phyloP scores from a whole-genome alignment of 2,329 filamentous ascomycete genomes.

The Diplodia seriata region DNA sequence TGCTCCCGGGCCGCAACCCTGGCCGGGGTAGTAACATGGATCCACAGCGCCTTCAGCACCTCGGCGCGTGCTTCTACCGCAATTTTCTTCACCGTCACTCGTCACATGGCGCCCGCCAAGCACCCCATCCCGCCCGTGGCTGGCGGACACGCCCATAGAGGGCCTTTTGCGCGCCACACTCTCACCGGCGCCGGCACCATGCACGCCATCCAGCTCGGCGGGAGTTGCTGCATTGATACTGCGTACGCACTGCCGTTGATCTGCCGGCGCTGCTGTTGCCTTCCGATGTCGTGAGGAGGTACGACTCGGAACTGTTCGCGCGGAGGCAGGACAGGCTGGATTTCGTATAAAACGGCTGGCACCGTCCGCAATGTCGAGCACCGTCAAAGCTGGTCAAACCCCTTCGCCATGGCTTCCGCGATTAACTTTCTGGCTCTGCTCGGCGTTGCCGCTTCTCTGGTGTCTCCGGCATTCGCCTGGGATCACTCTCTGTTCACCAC shows the following conservation, averaged over 20 bases:
- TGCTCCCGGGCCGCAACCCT: constrained; percentile 8
- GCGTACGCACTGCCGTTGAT: constrained; percentile 10
- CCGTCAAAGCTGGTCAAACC: constrained; percentile 18
- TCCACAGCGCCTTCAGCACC: constrained; percentile 14
- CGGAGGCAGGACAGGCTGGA: not conserved
- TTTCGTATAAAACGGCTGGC: constrained; percentile 19
- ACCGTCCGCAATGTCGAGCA: not conserved
- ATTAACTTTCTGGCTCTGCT: constrained; percentile 30
- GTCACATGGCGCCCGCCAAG: constrained; percentile 25
- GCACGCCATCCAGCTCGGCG: constrained; percentile 18
- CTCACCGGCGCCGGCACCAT: constrained; percentile 6
- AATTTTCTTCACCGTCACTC: constrained; percentile 26
- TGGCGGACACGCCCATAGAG: constrained; percentile 17
- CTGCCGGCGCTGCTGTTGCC: constrained; percentile 9
- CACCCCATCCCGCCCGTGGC: not conserved
- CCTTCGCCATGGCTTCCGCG: constrained; percentile 26
- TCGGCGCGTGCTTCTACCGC: not conserved
- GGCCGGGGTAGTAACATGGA: not conserved
- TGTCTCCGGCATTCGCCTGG: constrained; percentile 25
- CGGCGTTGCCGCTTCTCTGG: constrained; percentile 21
- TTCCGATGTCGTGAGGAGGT: constrained; percentile 1
- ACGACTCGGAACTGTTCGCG: constrained; percentile 3
- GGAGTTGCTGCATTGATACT: not conserved
- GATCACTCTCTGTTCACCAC: constrained; percentile 28
- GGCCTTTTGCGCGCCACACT: constrained; percentile 6